phyloP scores from a whole-genome alignment of 2,329 filamentous ascomycete genomes.

The Fusarium sp. region DNA sequence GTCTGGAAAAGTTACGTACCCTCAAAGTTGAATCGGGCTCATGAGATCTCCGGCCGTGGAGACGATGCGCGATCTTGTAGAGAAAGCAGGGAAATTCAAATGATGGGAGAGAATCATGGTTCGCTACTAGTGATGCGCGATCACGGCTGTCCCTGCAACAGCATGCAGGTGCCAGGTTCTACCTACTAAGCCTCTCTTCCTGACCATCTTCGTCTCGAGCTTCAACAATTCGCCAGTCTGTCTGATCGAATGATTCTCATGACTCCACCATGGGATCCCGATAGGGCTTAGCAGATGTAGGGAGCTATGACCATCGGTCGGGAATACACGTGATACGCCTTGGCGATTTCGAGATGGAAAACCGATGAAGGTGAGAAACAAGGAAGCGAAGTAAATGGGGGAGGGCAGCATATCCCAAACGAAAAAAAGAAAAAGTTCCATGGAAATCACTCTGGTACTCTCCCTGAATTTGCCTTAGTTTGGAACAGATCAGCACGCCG shows the following conservation, averaged over 20 bases:
- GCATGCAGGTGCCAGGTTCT: constrained; percentile 40
- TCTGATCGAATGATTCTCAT: constrained; percentile 19
- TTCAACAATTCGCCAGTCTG: constrained; percentile 24
- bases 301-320: constrained; percentile 49
- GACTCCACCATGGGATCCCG: constrained; percentile 28
- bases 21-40: constrained; percentile 1
- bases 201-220: constrained; percentile 8
- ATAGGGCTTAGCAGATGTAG: constrained; percentile 44
- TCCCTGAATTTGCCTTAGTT: constrained; percentile 22
- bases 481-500: constrained; percentile 35
- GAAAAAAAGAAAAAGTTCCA: constrained; percentile 9
- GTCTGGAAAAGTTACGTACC: constrained; percentile 34
- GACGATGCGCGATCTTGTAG: constrained; percentile 4
- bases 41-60: constrained; percentile 21
- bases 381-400: constrained; percentile 13
- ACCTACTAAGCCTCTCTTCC: constrained; percentile 14
- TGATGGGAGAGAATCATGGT: constrained; percentile 6
- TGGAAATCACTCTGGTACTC: constrained; percentile 21
- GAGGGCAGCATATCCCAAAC: constrained; percentile 10
- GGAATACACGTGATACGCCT: constrained; percentile 43
- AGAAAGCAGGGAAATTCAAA: constrained; percentile 4
- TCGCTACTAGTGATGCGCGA: constrained; percentile 34
- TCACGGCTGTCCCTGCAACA: constrained; percentile 31
- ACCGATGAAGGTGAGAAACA: constrained; percentile 1
- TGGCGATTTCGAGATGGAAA: constrained; percentile 21